A percentile compares a stretch with the other conserved stretches of the same genome.
These are phyloP conservation scores for Microcyclospora pomicola DNA, from an alignment of 2,329 filamentous ascomycete genomes.

Conservation along the genomic window DNA sequence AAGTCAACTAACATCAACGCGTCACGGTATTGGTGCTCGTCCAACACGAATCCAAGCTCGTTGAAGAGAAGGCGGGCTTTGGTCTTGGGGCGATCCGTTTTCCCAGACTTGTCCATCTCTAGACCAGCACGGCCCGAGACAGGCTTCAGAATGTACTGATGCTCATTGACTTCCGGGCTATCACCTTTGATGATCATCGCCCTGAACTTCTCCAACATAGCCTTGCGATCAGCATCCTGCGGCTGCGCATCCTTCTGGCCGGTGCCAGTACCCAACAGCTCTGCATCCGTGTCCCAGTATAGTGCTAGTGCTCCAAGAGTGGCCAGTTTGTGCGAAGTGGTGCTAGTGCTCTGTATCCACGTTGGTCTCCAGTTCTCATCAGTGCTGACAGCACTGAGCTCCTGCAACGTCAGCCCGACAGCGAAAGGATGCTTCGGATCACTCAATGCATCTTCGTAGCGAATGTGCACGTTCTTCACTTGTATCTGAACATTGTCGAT, in stretches of 20 bases:
- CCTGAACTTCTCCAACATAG: conserved; percentile 64
- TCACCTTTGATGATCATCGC: conserved; percentile 65
- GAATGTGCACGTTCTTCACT: conserved; percentile 95
- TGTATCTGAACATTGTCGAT: conserved; percentile 97
- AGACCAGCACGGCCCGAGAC: conserved; percentile 92
- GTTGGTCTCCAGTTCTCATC: conserved; percentile 90
- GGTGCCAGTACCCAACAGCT: conserved; percentile 67
- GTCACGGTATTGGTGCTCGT: conserved; percentile 95
- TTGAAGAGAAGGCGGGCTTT: conserved; percentile 89
- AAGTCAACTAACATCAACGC: conserved; percentile 95
- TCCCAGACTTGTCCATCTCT: conserved; percentile 86
- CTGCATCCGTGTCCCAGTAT: conserved; percentile 95
- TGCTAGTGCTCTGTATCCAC: conserved; percentile 77
- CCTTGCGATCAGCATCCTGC: conserved; percentile 54
- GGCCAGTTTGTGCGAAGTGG: conserved; percentile 83
- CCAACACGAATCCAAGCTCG: conserved; percentile 93
- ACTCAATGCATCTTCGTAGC: conserved; percentile 95
- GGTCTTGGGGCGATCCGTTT: conserved; percentile 63
- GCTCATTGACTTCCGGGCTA: conserved; percentile 41
- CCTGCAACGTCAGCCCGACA: conserved; percentile 78
- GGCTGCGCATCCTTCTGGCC: conserved; percentile 49
- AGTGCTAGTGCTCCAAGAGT: conserved; percentile 79
- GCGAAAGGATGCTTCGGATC: conserved; percentile 92
- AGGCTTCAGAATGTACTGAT: conserved; percentile 92
- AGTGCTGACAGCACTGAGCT: conserved; percentile 94